phyloP scores from a whole-genome alignment of 345 rosid genomes.

The Citrus inodora region DNA sequence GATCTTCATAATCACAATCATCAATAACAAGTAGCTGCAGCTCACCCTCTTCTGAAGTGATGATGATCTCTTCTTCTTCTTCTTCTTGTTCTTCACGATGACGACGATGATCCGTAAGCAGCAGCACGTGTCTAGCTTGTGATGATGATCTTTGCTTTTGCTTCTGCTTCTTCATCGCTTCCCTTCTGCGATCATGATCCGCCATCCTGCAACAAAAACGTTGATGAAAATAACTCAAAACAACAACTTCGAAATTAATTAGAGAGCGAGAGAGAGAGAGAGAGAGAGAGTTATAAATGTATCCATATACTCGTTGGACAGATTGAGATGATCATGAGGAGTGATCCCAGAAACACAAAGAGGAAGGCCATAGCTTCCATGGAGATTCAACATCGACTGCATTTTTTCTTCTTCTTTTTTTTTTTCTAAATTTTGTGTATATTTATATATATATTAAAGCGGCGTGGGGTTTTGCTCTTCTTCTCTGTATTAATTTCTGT shows the following conservation, averaged over 20 bases:
- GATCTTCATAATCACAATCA: constrained; percentile 29
- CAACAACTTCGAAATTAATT: background rate
- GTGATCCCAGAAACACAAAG: constrained; percentile 43
- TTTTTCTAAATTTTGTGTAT: too few species aligned
- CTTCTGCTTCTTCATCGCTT: constrained; percentile 38
- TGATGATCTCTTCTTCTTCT: background rate
- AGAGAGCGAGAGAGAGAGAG: too few species aligned
- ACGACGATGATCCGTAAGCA: constrained; percentile 11
- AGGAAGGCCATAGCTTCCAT: constrained; percentile 51
- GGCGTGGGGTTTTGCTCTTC: too few species aligned
- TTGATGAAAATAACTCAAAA: background rate
- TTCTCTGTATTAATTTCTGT: too few species aligned
- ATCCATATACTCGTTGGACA: constrained; percentile 33
- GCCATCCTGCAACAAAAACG: constrained; percentile 34
- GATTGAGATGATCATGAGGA: constrained; percentile 17
- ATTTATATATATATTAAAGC: too few species aligned
- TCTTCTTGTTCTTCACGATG: too few species aligned
- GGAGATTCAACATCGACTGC: constrained; percentile 43
- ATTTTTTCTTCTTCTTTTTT: constrained; percentile 9
- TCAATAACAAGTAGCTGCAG: constrained; percentile 1
- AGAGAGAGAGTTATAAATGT: too few species aligned
- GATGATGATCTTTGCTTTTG: background rate
- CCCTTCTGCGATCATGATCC: constrained; percentile 57
- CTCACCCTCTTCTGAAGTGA: background rate
- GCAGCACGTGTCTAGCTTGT: background rate